Conservation (phyloP, 2,329 filamentous ascomycete species). For the Didymella sp. region DNA sequence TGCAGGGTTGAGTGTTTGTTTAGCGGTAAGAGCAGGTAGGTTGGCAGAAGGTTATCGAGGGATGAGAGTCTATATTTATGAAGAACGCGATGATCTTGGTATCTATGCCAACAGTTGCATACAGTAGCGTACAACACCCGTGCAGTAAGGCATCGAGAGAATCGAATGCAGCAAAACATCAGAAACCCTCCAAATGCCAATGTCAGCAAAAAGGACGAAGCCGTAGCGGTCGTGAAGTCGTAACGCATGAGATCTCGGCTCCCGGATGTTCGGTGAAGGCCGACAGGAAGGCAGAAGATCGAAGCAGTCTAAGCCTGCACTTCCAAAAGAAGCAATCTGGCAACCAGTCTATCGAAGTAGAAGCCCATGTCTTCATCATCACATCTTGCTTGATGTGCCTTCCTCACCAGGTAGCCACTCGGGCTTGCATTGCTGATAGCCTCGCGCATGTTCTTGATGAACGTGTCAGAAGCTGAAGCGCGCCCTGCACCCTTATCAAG, state of each 20-base stretch:
- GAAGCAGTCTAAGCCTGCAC: too few relatives aligned
- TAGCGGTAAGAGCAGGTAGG: neutral
- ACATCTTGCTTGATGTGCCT: constrained; percentile 26
- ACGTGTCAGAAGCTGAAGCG: constrained; percentile 30
- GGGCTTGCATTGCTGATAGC: constrained; percentile 29
- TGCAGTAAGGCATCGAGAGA: too few relatives aligned
- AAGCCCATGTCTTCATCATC: constrained; percentile 43
- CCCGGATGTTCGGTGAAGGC: too few relatives aligned
- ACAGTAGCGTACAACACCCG: constrained; percentile 14
- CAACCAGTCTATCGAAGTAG: constrained; percentile 50
- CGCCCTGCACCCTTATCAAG: neutral
- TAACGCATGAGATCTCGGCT: neutral
- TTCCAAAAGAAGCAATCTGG: constrained; percentile 37
- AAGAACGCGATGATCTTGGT: neutral
- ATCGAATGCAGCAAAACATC: too few relatives aligned
- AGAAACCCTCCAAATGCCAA: constrained; percentile 7
- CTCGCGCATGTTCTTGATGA: constrained; percentile 41
- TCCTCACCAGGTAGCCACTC: constrained; percentile 26
- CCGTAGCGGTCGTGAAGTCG: constrained; percentile 7
- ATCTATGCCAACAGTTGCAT: neutral
- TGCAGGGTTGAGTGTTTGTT: neutral
- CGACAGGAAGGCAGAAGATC: too few relatives aligned
- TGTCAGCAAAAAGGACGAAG: neutral
- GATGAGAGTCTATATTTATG: neutral
- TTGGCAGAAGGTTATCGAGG: too few relatives aligned